These are phyloP conservation scores for Fistulinella staudtii DNA, from an alignment of 1,284 basidiomycete species.

Conservation along the genomic window DNA sequence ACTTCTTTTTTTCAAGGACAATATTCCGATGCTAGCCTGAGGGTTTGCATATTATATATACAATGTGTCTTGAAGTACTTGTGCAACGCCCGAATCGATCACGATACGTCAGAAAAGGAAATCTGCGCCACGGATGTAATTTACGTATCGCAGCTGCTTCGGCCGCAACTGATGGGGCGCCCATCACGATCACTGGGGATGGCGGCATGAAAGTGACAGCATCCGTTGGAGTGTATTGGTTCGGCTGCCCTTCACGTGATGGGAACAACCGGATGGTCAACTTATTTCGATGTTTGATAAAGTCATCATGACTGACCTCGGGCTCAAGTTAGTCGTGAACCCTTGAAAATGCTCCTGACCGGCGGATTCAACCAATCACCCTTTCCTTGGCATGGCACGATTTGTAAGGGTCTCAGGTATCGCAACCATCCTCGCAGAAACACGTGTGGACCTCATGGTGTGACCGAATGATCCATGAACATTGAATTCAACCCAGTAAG, in stretches of 20 bases:
- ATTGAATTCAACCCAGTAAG: constrained; percentile 14
- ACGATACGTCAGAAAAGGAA: background rate
- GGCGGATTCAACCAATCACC: background rate
- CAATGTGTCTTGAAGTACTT: too few relatives aligned
- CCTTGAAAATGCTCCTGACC: background rate
- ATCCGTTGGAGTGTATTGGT: background rate
- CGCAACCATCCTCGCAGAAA: background rate
- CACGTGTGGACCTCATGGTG: constrained; percentile 18
- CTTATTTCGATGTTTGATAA: too few relatives aligned
- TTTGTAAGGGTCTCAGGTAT: background rate
- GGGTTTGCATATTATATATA: too few relatives aligned
- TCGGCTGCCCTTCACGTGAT: background rate
- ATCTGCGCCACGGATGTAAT: background rate
- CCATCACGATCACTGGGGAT: background rate
- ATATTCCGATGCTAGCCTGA: too few relatives aligned
- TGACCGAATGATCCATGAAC: constrained; percentile 1
- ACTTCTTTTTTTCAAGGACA: too few relatives aligned
- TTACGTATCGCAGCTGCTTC: background rate
- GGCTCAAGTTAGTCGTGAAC: background rate
- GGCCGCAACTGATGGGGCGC: too few relatives aligned
- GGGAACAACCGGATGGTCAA: too few relatives aligned
- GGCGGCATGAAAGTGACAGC: too few relatives aligned
- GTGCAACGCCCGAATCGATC: background rate
- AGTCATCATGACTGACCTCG: background rate
- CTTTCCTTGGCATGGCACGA: background rate